Base-by-base conservation (phyloP, 495 filamentous ascomycete species). In the Pyronema omphalodes region DNA sequence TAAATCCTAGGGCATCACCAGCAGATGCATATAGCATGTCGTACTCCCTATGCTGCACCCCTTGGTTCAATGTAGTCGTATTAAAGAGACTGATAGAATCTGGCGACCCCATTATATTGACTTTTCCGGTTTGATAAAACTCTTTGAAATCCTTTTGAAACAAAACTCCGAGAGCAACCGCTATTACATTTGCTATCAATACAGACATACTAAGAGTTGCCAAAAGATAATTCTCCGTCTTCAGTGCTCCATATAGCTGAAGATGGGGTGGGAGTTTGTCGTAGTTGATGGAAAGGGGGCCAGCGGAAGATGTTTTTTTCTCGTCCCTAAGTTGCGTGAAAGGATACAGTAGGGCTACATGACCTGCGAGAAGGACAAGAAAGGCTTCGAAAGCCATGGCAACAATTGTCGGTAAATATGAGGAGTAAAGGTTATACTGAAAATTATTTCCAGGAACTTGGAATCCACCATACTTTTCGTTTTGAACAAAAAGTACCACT, bases 251-350 rank as follows among this genome's bases (percentile, higher is more conserved):
- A 3, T 41, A 7, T 0, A 55, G 5, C 15, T 57, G 52, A 18
- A 55, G 35, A 1, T 57, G 52, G 0, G 55, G 55, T 0, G 52
- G 55, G 1, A 33, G 37, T 6, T 40, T 36, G 18, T 55, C 52
- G 19, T 44, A 57, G 18, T 57, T 52, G 23, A 49, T 17, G 0
- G 44, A 2, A 8, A 57, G 52, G 5, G 23, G 23, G 1, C 23
- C 23, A 29, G 23, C 23, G 23, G 23, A 5, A 29, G 5, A 29
- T 0, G 55, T 41, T 3, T 29, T 29, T 5, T 5, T 1, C 5
- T 29, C 23, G 23, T 29, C 2, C 5, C 23, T 29, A 29, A 29
- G 23, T 5, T 29, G 23, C 5, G 1, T 29, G 23, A 29, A 29
- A 5, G 23, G 23, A 29, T 29, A 29, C 5, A 29, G 23, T 29